Percentiles rank a stretch among this genome's conserved stretches.
Conservation (phyloP, 1,284 basidiomycete genomes). For the Singerocomus inundabilis region DNA sequence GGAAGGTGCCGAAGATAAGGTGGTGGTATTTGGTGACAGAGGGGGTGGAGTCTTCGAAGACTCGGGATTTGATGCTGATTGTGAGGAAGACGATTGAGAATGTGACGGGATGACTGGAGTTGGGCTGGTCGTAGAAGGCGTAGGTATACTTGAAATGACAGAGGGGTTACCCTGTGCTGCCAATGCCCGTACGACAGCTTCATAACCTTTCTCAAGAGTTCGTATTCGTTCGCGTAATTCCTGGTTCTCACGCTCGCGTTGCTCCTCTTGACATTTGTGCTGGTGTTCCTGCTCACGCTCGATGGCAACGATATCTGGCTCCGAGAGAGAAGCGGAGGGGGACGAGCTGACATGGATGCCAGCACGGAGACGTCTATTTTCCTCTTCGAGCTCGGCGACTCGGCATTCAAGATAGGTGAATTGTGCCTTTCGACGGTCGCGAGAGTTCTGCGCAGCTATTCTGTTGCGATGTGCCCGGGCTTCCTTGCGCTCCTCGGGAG, state of each 20-base stretch:
- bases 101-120: constrained; percentile 25
- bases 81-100: constrained; percentile 21
- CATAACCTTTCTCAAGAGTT: constrained; percentile 76
- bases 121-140: constrained; percentile 30
- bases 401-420: constrained; percentile 71
- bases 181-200: constrained; percentile 71
- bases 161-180: constrained; percentile 46
- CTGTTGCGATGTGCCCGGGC: constrained; percentile 80
- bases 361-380: constrained; percentile 75
- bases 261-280: constrained; percentile 44
- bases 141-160: constrained; percentile 19
- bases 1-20: constrained; percentile 28
- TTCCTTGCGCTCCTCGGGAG: constrained; percentile 75
- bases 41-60: constrained; percentile 26
- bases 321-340: constrained; percentile 38
- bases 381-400: constrained; percentile 80
- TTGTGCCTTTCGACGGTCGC: constrained; percentile 77
- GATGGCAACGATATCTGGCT: constrained; percentile 12
- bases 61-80: constrained; percentile 34
- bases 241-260: constrained; percentile 64
- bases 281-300: constrained; percentile 35
- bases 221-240: constrained; percentile 72
- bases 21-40: background rate
- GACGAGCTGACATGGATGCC: constrained; percentile 53
- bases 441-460: constrained; percentile 81